Base-by-base conservation (phyloP, 495 filamentous ascomycete genomes). In the Pseudomonodictys pantanalensis region DNA sequence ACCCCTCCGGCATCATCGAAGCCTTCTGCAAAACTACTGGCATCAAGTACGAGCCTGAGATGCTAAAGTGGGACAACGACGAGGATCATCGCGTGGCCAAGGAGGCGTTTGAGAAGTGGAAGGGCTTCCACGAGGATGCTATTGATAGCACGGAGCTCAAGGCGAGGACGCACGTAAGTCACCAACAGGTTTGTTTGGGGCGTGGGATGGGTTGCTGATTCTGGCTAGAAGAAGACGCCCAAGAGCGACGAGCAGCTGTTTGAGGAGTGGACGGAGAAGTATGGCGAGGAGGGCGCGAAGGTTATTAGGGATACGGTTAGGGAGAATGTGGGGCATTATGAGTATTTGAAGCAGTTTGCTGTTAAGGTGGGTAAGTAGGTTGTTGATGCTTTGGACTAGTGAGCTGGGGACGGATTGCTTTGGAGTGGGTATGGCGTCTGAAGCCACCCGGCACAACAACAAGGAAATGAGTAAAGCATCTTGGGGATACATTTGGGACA, bases 41-140 rank as follows among this genome's bases (percentile, higher is more conserved):
- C 1, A 70, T 97, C 24, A 77, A 84, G 15, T 98, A 86, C 71
- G 67, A 69, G 26, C 79, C 80, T 2, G 73, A 78, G 0, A 93
- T 97, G 91, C 78, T 98, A 53, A 75, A 73, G 22, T 98, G 93
- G 93, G 85, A 88, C 38, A 83, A 81, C 28, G 83, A 84, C 60
- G 83, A 83, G 48, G 83, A 86, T 42, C 83, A 92, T 56, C 51
- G 73, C 47, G 67, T 75, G 50, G 91, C 88, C 0, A 76, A 75
- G 51, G 79, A 81, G 52, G 80, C 80, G 18, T 98, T 98, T 75
- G 89, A 89, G 75, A 98, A 98, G 76, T 98, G 93, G 93, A 84
- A 83, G 53, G 93, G 92, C 0, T 98, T 96, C 71, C 93, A 97
- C 68, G 88, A 97, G 49, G 92, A 97, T 77, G 93, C 90, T 17